A percentile compares a stretch with the other conserved stretches of the same genome.
Evolutionary conservation across 345 rosid species (phyloP).

Genomic region (Arabidopsis arenosa): DNA sequence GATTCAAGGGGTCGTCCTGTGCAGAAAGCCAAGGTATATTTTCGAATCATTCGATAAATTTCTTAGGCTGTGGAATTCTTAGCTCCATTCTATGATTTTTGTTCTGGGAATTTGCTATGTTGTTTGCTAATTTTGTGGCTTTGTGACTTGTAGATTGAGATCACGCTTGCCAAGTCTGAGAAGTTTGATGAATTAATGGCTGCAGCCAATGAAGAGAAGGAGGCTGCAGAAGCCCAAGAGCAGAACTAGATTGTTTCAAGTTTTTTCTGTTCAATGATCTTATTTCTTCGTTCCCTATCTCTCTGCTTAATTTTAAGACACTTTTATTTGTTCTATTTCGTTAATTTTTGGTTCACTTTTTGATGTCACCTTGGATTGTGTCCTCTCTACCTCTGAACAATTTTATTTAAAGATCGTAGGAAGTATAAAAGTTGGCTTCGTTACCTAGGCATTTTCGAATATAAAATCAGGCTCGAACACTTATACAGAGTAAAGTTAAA

Average conservation of each 20-base stretch:
- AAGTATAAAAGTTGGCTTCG: not conserved
- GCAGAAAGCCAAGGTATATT: conserved; percentile 81
- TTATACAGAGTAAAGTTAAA: too few relatives aligned
- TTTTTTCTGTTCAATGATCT: conserved; percentile 9
- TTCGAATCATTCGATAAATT: not conserved
- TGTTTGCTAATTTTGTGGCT: not conserved
- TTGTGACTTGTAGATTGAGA: conserved; percentile 67
- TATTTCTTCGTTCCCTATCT: conserved; percentile 16
- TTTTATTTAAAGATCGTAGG: conserved; percentile 16
- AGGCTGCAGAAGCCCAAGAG: conserved; percentile 57
- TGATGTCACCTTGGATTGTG: conserved; percentile 17
- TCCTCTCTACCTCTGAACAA: conserved; percentile 25
- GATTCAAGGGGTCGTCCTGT: conserved; percentile 79
- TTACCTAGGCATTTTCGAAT: not conserved
- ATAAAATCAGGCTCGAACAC: too few relatives aligned
- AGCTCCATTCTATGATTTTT: not conserved
- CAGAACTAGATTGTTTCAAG: conserved; percentile 43
- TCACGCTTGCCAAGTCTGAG: conserved; percentile 71
- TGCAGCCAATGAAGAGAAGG: conserved; percentile 71
- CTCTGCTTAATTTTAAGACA: conserved; percentile 27
- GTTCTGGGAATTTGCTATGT: not conserved
- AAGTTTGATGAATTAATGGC: conserved; percentile 94
- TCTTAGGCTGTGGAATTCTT: not conserved
- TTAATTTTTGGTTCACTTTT: conserved; percentile 28
- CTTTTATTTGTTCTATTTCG: conserved; percentile 23